Evolutionary conservation across 192 early-diverging fungal species (phyloP).

Genomic region (Entomortierella chlamydospora): DNA sequence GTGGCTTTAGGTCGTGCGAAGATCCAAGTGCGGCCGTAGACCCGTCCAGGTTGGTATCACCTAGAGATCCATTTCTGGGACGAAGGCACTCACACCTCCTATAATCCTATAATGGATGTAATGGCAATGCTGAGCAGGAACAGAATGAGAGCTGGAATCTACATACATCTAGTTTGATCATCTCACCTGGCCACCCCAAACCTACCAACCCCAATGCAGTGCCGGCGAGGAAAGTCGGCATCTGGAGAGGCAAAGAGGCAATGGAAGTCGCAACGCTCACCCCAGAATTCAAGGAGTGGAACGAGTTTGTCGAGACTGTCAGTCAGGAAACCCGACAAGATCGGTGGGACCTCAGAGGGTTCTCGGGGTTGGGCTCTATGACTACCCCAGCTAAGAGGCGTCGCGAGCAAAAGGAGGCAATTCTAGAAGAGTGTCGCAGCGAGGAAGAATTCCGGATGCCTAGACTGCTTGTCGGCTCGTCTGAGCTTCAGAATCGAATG

Average conservation of each 20-base stretch:
- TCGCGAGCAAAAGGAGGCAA: background rate
- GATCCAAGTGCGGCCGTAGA: slow-evolving; percentile 15
- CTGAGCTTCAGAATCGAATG: background rate
- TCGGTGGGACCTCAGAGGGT: background rate
- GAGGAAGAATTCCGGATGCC: slow-evolving; percentile 15
- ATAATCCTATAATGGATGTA: too few species aligned
- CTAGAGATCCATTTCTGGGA: slow-evolving; percentile 42
- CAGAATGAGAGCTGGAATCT: background rate
- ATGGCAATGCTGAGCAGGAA: too few species aligned
- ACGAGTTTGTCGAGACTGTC: slow-evolving; percentile 20
- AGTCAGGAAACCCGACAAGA: slow-evolving; percentile 19
- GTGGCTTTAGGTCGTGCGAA: background rate
- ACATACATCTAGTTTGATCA: background rate
- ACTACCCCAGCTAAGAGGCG: background rate
- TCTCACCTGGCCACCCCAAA: background rate
- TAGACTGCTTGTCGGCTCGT: background rate
- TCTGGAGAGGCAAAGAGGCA: slow-evolving; percentile 33
- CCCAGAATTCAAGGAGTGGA: slow-evolving; percentile 14
- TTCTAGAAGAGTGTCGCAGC: slow-evolving; percentile 9
- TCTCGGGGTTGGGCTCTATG: background rate
- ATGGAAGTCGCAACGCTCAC: slow-evolving; percentile 22
- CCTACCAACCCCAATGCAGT: background rate
- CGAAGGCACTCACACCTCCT: background rate
- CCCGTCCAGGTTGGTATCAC: slow-evolving; percentile 35
- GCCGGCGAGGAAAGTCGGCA: slow-evolving; percentile 11